Evolutionary conservation across 306 rosid species (phyloP).

Genomic region (Medicago arabica): DNA sequence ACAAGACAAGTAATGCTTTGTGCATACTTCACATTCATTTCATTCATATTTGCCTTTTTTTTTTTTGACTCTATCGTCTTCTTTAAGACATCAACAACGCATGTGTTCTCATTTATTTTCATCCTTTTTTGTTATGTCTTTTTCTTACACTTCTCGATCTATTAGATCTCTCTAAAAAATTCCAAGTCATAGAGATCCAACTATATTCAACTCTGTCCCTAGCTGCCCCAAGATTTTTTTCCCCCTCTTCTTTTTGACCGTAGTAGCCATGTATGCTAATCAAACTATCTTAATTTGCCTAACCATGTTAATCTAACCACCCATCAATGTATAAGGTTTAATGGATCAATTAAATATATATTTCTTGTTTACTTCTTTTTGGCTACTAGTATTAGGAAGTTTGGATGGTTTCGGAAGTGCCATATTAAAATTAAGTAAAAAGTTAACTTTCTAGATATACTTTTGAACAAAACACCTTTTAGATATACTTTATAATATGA

Average conservation of each 20-base stretch:
- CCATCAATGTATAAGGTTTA: not conserved
- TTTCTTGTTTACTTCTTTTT: not conserved
- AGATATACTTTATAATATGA: not conserved
- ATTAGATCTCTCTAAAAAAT: not conserved
- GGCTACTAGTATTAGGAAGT: not conserved
- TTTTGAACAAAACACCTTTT: too few species aligned
- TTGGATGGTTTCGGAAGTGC: not conserved
- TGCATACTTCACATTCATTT: conserved; percentile 40
- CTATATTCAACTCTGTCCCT: conserved; percentile 25
- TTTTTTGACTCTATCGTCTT: conserved; percentile 34
- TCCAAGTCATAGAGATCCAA: not conserved
- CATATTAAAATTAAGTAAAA: not conserved
- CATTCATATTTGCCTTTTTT: conserved; percentile 21
- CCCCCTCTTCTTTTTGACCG: not conserved
- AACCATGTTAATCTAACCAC: not conserved
- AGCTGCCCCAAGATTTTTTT: not conserved
- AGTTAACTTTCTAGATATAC: not conserved
- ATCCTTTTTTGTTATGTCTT: conserved; percentile 17
- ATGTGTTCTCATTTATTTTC: conserved; percentile 45
- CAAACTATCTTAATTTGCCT: not conserved
- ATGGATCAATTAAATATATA: not conserved
- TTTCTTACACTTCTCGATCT: conserved; percentile 2
- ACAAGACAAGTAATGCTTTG: conserved; percentile 41
- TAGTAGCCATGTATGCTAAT: not conserved
- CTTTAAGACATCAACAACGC: conserved; percentile 32